Conservation (phyloP, 2,329 filamentous ascomycete species). For the Pseudocercospora fuligena region DNA sequence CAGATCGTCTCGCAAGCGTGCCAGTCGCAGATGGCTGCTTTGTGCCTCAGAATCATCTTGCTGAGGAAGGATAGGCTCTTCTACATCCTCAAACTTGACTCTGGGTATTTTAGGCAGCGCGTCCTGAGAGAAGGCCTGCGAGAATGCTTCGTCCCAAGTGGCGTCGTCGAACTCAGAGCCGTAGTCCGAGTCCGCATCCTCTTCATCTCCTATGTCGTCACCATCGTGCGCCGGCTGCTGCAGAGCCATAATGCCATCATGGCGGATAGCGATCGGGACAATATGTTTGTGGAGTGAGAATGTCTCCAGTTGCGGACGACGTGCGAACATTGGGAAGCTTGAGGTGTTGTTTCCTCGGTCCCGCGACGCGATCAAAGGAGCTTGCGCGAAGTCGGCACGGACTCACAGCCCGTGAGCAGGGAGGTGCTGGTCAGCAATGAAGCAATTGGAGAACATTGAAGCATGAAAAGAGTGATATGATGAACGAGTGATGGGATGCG, state of each 20-base stretch:
- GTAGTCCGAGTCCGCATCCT: constrained; percentile 59
- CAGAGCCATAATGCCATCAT: constrained; percentile 21
- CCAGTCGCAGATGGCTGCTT: constrained; percentile 26
- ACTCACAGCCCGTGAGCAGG: not conserved
- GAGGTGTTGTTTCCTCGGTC: not conserved
- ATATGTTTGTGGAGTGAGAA: not conserved
- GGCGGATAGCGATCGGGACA: not conserved
- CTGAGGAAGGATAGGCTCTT: constrained; percentile 28
- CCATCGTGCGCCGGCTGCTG: not conserved
- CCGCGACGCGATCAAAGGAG: constrained; percentile 1
- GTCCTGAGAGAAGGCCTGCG: constrained; percentile 46
- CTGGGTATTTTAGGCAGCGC: not conserved
- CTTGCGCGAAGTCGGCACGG: not conserved
- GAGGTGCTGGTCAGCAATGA: not conserved
- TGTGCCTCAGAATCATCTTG: constrained; percentile 30
- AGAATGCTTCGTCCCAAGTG: constrained; percentile 57
- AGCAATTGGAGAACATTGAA: not conserved
- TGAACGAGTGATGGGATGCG: not conserved
- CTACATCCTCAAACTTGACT: constrained; percentile 23
- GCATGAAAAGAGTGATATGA: not conserved
- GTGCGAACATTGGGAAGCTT: constrained; percentile 3
- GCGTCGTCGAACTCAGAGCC: constrained; percentile 67
- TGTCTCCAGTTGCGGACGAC: not conserved
- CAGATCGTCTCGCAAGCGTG: constrained; percentile 20
- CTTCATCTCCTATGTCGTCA: constrained; percentile 21